Evolutionary conservation across 2,329 filamentous ascomycete species (phyloP).

Genomic region (Beauveria sp.): DNA sequence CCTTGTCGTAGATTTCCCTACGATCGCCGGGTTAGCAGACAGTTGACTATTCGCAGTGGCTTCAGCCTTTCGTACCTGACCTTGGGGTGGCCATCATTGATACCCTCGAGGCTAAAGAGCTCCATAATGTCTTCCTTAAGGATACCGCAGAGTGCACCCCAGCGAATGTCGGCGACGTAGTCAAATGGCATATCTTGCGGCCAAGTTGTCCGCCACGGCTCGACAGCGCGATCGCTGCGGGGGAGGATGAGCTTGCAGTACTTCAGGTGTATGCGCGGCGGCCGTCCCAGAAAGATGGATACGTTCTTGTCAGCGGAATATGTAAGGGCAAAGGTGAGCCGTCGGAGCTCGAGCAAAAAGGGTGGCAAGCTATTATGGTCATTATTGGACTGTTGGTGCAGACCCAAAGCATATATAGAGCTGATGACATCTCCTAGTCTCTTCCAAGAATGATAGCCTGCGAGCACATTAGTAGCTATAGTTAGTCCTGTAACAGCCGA

Average conservation of each 20-base stretch:
- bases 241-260: constrained; percentile 30
- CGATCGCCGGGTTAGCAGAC: not conserved
- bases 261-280: constrained; percentile 35
- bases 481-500: no score
- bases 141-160: constrained; percentile 7
- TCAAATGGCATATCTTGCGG: constrained; percentile 9
- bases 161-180: constrained; percentile 11
- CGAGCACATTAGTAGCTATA: not conserved
- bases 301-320: constrained; percentile 40
- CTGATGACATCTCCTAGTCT: constrained; percentile 36
- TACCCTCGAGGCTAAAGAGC: not conserved
- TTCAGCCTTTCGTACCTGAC: not conserved
- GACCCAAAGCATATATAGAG: constrained; percentile 38
- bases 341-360: constrained; percentile 33
- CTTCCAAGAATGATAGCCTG: constrained; percentile 39
- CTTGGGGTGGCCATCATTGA: constrained; percentile 2
- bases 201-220: constrained; percentile 5
- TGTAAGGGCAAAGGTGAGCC: constrained; percentile 30
- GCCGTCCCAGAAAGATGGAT: constrained; percentile 41
- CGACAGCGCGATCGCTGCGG: not conserved
- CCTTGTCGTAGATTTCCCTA: constrained; percentile 7
- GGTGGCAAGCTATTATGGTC: constrained; percentile 20
- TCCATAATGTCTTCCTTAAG: constrained; percentile 12
- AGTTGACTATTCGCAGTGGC: not conserved
- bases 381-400: constrained; percentile 30